Percentiles rank a stretch among this genome's conserved stretches.
Conservation (phyloP, 306 rosid species). For the Quercus engelmannii region DNA sequence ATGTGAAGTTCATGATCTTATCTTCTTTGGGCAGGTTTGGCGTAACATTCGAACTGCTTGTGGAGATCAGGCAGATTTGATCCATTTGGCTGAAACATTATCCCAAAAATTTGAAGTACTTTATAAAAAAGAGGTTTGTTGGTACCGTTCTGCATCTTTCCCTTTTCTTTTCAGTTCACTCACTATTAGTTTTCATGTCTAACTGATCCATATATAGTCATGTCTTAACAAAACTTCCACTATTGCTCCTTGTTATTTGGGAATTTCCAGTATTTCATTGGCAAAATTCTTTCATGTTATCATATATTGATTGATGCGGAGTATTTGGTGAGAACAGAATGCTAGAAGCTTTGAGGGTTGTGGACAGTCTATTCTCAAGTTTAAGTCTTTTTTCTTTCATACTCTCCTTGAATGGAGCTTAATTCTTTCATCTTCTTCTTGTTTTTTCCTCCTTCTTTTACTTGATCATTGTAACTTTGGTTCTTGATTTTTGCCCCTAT, state of each 20-base stretch:
- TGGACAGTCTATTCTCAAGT: no score
- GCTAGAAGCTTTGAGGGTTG: no score
- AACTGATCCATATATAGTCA: not conserved
- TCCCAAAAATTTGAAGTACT: slow-evolving; percentile 66
- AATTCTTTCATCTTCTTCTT: no score
- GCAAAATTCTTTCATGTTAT: not conserved
- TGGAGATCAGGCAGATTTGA: slow-evolving; percentile 81
- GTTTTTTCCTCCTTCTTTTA: no score
- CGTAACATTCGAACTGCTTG: slow-evolving; percentile 70
- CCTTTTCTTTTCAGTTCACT: not conserved
- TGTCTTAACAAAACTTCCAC: not conserved
- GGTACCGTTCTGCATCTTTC: slow-evolving; percentile 17
- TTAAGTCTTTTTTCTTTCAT: no score
- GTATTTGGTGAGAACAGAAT: no score
- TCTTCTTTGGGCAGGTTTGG: slow-evolving; percentile 73
- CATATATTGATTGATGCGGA: not conserved
- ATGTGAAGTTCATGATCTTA: slow-evolving; percentile 7
- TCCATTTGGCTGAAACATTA: slow-evolving; percentile 75
- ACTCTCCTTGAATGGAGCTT: no score
- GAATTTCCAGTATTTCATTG: not conserved
- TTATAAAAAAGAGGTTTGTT: slow-evolving; percentile 70
- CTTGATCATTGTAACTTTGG: no score
- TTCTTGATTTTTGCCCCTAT: no score
- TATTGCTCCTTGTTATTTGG: not conserved
- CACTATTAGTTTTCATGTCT: not conserved